phyloP scores from a whole-genome alignment of 2,329 filamentous ascomycete species.

The Arthroderma uncinatum region DNA sequence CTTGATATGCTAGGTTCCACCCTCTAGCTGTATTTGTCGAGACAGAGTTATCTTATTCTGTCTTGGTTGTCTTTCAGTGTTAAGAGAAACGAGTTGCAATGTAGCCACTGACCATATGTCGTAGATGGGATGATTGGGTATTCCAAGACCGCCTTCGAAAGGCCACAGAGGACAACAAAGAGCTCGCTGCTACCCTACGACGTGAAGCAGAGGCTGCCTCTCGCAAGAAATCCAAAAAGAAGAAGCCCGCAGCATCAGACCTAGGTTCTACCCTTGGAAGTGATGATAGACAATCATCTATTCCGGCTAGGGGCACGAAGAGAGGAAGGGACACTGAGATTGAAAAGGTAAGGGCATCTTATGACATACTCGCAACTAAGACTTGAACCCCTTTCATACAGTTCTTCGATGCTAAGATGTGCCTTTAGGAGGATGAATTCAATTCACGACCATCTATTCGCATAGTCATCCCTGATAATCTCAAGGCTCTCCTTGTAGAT shows the following conservation, averaged over 20 bases:
- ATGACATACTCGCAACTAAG: background rate
- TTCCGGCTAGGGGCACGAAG: slow-evolving; percentile 35
- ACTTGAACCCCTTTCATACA: background rate
- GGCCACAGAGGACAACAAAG: slow-evolving; percentile 87
- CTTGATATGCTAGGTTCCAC: background rate
- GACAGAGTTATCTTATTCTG: no score
- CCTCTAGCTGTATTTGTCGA: background rate
- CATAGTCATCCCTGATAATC: slow-evolving; percentile 71
- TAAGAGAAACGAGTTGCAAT: background rate
- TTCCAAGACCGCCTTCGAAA: slow-evolving; percentile 86
- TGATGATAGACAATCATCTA: slow-evolving; percentile 36
- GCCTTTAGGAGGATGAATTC: slow-evolving; percentile 71
- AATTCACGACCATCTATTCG: slow-evolving; percentile 74
- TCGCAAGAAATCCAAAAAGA: slow-evolving; percentile 24
- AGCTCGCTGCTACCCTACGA: slow-evolving; percentile 53
- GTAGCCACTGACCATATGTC: background rate
- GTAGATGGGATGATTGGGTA: slow-evolving; percentile 96
- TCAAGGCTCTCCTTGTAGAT: slow-evolving; percentile 88
- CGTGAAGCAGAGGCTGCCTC: slow-evolving; percentile 31
- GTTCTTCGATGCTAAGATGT: slow-evolving; percentile 7
- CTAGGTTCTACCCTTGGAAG: slow-evolving; percentile 34
- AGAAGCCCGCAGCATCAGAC: slow-evolving; percentile 32
- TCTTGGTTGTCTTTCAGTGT: background rate
- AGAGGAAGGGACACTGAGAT: slow-evolving; percentile 37
- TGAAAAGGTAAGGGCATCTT: slow-evolving; percentile 32